These are phyloP conservation scores for Pseudogymnoascus sp. DNA, from an alignment of 2,329 filamentous ascomycete genomes.

Conservation along the genomic window DNA sequence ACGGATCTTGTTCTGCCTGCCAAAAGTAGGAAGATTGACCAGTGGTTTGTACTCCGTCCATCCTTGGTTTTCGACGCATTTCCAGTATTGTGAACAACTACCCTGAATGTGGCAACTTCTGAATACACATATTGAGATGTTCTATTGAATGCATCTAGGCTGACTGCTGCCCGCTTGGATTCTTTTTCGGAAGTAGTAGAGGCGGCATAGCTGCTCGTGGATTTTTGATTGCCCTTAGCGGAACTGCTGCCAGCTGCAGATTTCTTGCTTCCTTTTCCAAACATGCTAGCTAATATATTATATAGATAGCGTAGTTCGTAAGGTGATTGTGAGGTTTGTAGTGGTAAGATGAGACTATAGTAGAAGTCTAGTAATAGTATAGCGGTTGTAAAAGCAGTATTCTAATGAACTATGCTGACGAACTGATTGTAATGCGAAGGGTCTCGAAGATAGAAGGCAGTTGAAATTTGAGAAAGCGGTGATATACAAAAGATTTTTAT, in stretches of 20 bases:
- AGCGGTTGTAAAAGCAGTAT: too few relatives aligned
- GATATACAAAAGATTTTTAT: not conserved
- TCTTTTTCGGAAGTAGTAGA: not conserved
- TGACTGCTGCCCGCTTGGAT: not conserved
- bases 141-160: not conserved
- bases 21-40: not conserved
- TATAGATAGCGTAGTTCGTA: not conserved
- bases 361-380: not conserved
- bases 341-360: not conserved
- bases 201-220: not conserved
- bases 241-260: not conserved
- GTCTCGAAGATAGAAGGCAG: not conserved
- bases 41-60: not conserved
- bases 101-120: too few relatives aligned
- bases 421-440: not conserved
- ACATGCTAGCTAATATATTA: not conserved
- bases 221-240: not conserved
- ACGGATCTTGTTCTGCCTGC: not conserved
- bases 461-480: not conserved
- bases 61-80: not conserved
- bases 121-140: not conserved
- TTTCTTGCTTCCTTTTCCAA: not conserved
- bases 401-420: too few relatives aligned
- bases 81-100: not conserved
- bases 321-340: not conserved